Evolutionary conservation across 495 filamentous ascomycete genomes (phyloP).

Genomic region (Talaromyces liani): DNA sequence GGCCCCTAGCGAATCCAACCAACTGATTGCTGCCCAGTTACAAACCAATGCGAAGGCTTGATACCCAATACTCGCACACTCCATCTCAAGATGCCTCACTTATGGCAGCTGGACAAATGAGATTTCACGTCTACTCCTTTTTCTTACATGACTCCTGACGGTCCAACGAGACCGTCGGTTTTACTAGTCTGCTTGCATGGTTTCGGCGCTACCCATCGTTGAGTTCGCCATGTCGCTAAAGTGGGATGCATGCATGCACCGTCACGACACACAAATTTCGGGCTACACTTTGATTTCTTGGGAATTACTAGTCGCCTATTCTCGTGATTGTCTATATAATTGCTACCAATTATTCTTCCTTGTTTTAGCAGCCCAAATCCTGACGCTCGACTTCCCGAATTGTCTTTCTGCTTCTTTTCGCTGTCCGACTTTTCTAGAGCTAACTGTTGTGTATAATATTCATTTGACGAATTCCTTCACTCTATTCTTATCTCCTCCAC

Average conservation of each 20-base stretch:
- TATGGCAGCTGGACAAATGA: slow-evolving; percentile 23
- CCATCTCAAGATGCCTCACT: slow-evolving; percentile 17
- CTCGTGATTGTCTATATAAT: slow-evolving; percentile 8
- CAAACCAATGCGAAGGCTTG: slow-evolving; percentile 17
- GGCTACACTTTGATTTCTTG: slow-evolving; percentile 2
- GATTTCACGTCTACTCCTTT: slow-evolving; percentile 17
- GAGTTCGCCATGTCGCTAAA: slow-evolving; percentile 9
- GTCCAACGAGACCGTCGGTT: not conserved
- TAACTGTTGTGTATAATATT: slow-evolving; percentile 18
- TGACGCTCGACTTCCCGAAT: slow-evolving; percentile 6
- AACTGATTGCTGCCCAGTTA: slow-evolving; percentile 16
- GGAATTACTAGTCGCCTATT: not conserved
- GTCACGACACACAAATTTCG: slow-evolving; percentile 26
- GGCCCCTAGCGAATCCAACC: not conserved
- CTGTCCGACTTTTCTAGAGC: slow-evolving; percentile 28
- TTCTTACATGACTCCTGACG: slow-evolving; percentile 6
- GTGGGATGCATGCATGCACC: slow-evolving; percentile 5
- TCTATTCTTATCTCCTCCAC: slow-evolving; percentile 6
- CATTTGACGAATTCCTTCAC: not conserved
- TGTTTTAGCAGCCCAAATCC: slow-evolving; percentile 3
- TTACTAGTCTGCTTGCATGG: slow-evolving; percentile 3
- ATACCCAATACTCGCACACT: slow-evolving; percentile 29
- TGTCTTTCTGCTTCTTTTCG: slow-evolving; percentile 15
- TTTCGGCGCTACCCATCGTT: slow-evolving; percentile 4
- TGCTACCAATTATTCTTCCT: not conserved